Evolutionary conservation across 331 rosid genomes (phyloP).

Genomic region (Ulmus americana): DNA sequence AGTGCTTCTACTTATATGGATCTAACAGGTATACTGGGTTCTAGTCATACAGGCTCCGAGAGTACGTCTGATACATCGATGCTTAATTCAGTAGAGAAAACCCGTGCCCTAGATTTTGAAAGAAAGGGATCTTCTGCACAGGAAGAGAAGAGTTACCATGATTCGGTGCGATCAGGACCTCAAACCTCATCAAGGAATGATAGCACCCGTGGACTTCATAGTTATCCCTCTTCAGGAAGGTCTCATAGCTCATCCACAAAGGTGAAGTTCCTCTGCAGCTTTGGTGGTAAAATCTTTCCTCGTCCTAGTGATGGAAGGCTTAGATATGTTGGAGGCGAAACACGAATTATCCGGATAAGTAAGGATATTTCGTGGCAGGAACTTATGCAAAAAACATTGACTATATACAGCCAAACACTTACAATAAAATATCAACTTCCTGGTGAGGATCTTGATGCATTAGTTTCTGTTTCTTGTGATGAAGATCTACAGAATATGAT

Average conservation of each 20-base stretch:
- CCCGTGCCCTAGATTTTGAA: slow-evolving; percentile 27
- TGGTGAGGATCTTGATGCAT: slow-evolving; percentile 58
- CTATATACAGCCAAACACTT: slow-evolving; percentile 34
- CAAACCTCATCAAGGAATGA: slow-evolving; percentile 36
- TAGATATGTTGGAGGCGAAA: slow-evolving; percentile 52
- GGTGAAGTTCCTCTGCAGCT: slow-evolving; percentile 42
- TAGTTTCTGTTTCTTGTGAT: slow-evolving; percentile 50
- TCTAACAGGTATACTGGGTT: slow-evolving; percentile 32
- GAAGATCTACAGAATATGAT: slow-evolving; percentile 56
- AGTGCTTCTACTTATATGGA: slow-evolving; percentile 30
- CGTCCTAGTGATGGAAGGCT: slow-evolving; percentile 52
- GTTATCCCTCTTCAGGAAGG: slow-evolving; percentile 31
- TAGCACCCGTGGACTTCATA: slow-evolving; percentile 22
- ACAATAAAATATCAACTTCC: slow-evolving; percentile 52
- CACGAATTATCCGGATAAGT: slow-evolving; percentile 38
- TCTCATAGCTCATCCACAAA: slow-evolving; percentile 35
- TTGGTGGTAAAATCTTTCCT: slow-evolving; percentile 42
- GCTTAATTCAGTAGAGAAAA: slow-evolving; percentile 30
- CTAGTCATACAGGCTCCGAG: slow-evolving; percentile 34
- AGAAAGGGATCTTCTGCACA: slow-evolving; percentile 26
- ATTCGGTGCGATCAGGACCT: slow-evolving; percentile 28
- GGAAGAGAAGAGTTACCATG: slow-evolving; percentile 32
- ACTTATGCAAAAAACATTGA: slow-evolving; percentile 40
- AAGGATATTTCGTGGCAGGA: slow-evolving; percentile 41
- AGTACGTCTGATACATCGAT: slow-evolving; percentile 35